Percentiles rank a stretch among this genome's conserved stretches.
Evolutionary conservation across 257 asterid genomes (phyloP).

Genomic region (Scutellaria baicalensis): DNA sequence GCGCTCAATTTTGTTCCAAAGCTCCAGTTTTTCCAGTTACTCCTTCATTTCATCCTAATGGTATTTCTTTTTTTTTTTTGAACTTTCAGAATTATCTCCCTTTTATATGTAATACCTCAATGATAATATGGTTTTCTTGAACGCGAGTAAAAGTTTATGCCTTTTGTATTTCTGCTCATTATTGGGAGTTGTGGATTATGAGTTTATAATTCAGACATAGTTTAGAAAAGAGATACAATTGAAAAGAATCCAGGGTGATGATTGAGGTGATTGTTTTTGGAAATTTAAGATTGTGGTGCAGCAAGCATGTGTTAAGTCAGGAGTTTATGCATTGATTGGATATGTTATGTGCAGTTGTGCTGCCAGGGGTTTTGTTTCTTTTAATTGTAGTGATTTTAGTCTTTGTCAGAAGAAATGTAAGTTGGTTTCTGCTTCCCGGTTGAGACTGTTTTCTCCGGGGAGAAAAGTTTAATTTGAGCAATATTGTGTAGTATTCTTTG

Average conservation of each 20-base stretch:
- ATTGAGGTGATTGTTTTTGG: background rate
- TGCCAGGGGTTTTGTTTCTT: background rate
- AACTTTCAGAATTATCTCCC: background rate
- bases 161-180: background rate
- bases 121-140: background rate
- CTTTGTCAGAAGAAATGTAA: background rate
- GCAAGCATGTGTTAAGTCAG: background rate
- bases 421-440: constrained; percentile 5
- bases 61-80: constrained; percentile 1
- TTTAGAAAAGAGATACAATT: background rate
- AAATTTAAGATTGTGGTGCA: constrained; percentile 8
- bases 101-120: background rate
- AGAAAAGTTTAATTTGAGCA: constrained; percentile 7
- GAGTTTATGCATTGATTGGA: background rate
- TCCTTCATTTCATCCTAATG: constrained; percentile 22
- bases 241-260: background rate
- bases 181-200: constrained; percentile 5
- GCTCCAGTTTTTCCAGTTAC: constrained; percentile 6
- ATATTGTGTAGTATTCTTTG: background rate
- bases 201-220: background rate
- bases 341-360: background rate
- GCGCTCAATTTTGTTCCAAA: constrained; percentile 17
- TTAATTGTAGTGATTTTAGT: background rate
- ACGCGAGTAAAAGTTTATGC: background rate
- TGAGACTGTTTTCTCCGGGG: background rate